phyloP scores from a whole-genome alignment of 169 alveolate species.

The Ichthyophthirius multifiliis region DNA sequence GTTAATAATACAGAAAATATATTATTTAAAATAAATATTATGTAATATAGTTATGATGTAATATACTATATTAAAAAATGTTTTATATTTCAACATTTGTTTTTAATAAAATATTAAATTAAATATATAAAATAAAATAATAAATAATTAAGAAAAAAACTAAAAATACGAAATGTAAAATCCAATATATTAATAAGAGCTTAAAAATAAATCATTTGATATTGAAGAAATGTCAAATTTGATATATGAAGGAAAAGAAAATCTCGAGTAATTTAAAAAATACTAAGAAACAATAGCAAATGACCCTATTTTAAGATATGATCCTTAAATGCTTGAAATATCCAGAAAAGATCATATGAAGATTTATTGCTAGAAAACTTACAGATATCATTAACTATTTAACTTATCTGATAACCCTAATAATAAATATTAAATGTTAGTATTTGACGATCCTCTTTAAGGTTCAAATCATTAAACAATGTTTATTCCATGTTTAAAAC shows the following conservation, averaged over 20 bases:
- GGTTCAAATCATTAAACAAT: slow-evolving; percentile 25
- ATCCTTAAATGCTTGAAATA: slow-evolving; percentile 43
- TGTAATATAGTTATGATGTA: too few species aligned
- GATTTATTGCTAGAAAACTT: slow-evolving; percentile 15
- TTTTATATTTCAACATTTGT: too few species aligned
- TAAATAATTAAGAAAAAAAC: too few species aligned
- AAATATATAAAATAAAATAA: too few species aligned
- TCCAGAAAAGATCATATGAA: slow-evolving; percentile 49
- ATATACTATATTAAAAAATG: too few species aligned
- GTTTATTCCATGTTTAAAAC: slow-evolving; percentile 31
- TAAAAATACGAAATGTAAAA: too few species aligned
- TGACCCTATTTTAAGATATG: slow-evolving; percentile 50
- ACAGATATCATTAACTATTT: slow-evolving; percentile 36
- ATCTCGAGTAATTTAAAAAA: slow-evolving; percentile 23
- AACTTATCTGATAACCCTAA: slow-evolving; percentile 16
- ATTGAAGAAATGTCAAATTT: slow-evolving; percentile 23
- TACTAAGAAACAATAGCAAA: slow-evolving; percentile 9
- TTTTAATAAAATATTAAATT: too few species aligned
- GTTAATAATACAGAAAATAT: too few species aligned
- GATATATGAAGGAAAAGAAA: slow-evolving; percentile 44
- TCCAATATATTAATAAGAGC: too few species aligned
- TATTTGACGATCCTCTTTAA: slow-evolving; percentile 18
- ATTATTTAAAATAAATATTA: too few species aligned
- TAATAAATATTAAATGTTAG: slow-evolving; percentile 14
- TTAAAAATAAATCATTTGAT: slow-evolving; percentile 40